A percentile compares a stretch with the other conserved stretches of the same genome.
Evolutionary conservation across 1,139 yeast genomes (phyloP).

Genomic region (Kodamaea arcana): DNA sequence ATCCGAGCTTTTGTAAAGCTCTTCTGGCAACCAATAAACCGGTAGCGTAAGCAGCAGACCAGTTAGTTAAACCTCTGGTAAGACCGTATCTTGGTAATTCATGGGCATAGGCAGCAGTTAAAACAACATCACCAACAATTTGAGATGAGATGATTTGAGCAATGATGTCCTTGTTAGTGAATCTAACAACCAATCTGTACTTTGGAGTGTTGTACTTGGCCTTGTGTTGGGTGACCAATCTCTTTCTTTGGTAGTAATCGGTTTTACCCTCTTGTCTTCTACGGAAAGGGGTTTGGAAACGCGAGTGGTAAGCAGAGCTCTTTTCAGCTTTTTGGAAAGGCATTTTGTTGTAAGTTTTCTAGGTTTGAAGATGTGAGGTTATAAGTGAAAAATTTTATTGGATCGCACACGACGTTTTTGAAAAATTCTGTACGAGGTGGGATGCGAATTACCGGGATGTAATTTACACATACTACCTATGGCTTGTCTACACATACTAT

Average conservation of each 20-base stretch:
- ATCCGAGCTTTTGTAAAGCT: slow-evolving; percentile 95
- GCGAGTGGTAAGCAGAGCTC: slow-evolving; percentile 95
- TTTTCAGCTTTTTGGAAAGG: slow-evolving; percentile 70
- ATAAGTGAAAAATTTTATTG: slow-evolving; percentile 3
- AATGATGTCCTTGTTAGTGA: slow-evolving; percentile 99
- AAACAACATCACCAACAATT: slow-evolving; percentile 94
- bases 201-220: slow-evolving; percentile 99
- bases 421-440: not conserved
- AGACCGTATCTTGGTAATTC: slow-evolving; percentile 98
- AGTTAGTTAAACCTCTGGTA: slow-evolving; percentile 98
- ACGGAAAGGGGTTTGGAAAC: slow-evolving; percentile 99
- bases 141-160: slow-evolving; percentile 96
- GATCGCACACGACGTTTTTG: slow-evolving; percentile 8
- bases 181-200: slow-evolving; percentile 99
- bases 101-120: slow-evolving; percentile 98
- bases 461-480: too few species aligned
- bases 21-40: slow-evolving; percentile 99
- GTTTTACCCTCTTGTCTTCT: slow-evolving; percentile 99
- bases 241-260: slow-evolving; percentile 99
- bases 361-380: slow-evolving; percentile 6
- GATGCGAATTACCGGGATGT: not conserved
- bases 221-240: slow-evolving; percentile 99
- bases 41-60: slow-evolving; percentile 99
- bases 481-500: too few species aligned
- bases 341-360: slow-evolving; percentile 41